Evolutionary conservation across 2,329 filamentous ascomycete genomes (phyloP).

Genomic region (Metarhizium brunneum): DNA sequence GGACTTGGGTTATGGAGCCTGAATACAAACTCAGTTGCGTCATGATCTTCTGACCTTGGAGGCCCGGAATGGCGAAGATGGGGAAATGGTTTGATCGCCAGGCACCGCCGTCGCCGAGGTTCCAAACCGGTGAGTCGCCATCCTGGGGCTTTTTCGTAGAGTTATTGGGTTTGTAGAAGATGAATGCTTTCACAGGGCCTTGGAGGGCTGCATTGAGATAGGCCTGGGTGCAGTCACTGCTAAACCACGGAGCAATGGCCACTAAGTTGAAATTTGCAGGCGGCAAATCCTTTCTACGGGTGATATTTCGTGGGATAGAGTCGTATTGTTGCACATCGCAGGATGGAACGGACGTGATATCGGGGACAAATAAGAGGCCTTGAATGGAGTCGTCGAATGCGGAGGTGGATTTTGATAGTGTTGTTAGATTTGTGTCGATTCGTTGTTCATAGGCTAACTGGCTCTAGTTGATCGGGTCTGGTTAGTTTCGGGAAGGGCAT

Average conservation of each 20-base stretch:
- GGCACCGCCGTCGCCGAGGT: slow-evolving; percentile 54
- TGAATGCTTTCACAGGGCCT: slow-evolving; percentile 52
- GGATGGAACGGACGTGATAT: slow-evolving; percentile 44
- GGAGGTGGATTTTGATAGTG: slow-evolving; percentile 61
- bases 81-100: slow-evolving; percentile 70
- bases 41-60: slow-evolving; percentile 60
- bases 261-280: slow-evolving; percentile 63
- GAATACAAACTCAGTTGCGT: slow-evolving; percentile 66
- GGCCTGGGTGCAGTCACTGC: slow-evolving; percentile 58
- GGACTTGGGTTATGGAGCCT: slow-evolving; percentile 57
- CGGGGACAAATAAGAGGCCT: slow-evolving; percentile 80
- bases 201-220: slow-evolving; percentile 56
- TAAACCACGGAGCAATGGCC: slow-evolving; percentile 82
- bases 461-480: slow-evolving; percentile 15
- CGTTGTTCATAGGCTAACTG: slow-evolving; percentile 44
- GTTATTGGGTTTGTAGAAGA: slow-evolving; percentile 53
- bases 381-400: slow-evolving; percentile 53
- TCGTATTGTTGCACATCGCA: slow-evolving; percentile 55
- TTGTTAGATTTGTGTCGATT: slow-evolving; percentile 55
- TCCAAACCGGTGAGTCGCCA: slow-evolving; percentile 57
- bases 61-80: slow-evolving; percentile 70
- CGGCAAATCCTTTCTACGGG: slow-evolving; percentile 60
- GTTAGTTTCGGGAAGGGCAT: neutral
- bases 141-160: slow-evolving; percentile 54
- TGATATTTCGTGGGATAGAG: slow-evolving; percentile 69